Evolutionary conservation across 352 stramenopile species (phyloP).

Genomic region (Peronospora tabacina): DNA sequence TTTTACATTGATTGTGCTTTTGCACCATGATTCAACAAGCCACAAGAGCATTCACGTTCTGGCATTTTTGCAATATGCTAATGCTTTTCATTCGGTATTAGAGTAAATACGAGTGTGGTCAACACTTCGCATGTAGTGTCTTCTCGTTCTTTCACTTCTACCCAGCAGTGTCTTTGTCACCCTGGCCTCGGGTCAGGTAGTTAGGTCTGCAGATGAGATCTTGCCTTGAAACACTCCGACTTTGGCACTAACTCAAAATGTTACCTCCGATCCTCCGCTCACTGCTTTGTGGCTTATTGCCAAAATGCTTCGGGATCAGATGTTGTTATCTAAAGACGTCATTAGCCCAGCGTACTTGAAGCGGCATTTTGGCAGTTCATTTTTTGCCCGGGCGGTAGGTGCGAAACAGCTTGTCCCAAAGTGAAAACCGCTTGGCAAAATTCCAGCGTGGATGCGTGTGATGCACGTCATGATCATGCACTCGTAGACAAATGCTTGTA

Average conservation of each 20-base stretch:
- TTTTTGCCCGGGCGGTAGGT: slow-evolving; percentile 50
- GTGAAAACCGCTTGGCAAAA: slow-evolving; percentile 83
- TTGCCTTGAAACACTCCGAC: background rate
- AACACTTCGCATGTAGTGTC: slow-evolving; percentile 31
- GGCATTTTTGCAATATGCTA: slow-evolving; percentile 44
- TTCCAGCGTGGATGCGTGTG: slow-evolving; percentile 79
- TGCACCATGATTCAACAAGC: slow-evolving; percentile 4
- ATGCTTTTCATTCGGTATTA: slow-evolving; percentile 51
- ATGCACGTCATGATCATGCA: slow-evolving; percentile 82
- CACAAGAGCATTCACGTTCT: slow-evolving; percentile 14
- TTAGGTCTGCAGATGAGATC: slow-evolving; percentile 1
- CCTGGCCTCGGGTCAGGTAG: slow-evolving; percentile 5
- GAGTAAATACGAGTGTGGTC: slow-evolving; percentile 50
- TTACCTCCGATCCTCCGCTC: too few species aligned
- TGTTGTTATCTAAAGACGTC: background rate
- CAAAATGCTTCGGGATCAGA: background rate
- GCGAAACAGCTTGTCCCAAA: slow-evolving; percentile 81
- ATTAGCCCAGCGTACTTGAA: background rate
- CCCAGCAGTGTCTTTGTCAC: slow-evolving; percentile 23
- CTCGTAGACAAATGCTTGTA: slow-evolving; percentile 49
- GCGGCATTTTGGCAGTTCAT: background rate
- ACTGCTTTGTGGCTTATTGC: too few species aligned
- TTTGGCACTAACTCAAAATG: too few species aligned
- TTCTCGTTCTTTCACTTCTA: slow-evolving; percentile 42
- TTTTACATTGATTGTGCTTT: slow-evolving; percentile 38